These are phyloP conservation scores for Phlyctochytrium planicorne DNA, from an alignment of 192 early-diverging fungal genomes.

Conservation along the genomic window DNA sequence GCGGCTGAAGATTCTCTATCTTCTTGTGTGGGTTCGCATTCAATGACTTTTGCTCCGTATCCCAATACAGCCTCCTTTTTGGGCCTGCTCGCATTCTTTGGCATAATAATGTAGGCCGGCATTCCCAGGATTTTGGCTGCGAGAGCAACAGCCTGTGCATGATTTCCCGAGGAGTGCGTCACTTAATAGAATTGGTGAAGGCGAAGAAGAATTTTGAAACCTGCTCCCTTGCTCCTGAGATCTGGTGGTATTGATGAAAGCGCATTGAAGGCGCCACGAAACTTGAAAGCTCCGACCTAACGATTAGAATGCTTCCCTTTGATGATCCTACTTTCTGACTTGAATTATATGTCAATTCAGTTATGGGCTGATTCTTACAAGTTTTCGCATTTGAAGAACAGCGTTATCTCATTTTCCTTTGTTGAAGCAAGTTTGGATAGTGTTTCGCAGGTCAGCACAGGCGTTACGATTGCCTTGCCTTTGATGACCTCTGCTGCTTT, in stretches of 20 bases:
- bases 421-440: constrained; percentile 23
- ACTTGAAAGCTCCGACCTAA: constrained; percentile 48
- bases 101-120: constrained; percentile 52
- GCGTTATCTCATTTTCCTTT: too few relatives aligned
- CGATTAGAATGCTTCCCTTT: not conserved
- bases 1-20: constrained; percentile 40
- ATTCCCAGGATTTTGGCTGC: constrained; percentile 47
- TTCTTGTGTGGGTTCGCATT: constrained; percentile 43
- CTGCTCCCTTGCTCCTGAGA: constrained; percentile 31
- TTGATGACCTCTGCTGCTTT: constrained; percentile 39
- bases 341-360: constrained; percentile 9
- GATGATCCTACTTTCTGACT: constrained; percentile 20
- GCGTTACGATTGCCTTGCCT: constrained; percentile 39
- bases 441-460: constrained; percentile 42
- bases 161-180: constrained; percentile 11
- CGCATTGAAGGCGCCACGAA: constrained; percentile 56
- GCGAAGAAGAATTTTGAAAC: not conserved
- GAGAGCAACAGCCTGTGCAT: constrained; percentile 52
- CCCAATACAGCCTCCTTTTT: constrained; percentile 51
- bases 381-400: constrained; percentile 59
- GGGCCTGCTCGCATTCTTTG: constrained; percentile 40
- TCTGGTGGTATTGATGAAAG: constrained; percentile 28
- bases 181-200: not conserved
- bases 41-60: constrained; percentile 51
- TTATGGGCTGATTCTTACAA: constrained; percentile 42